These are phyloP conservation scores for Syncephalastrum contaminatum DNA, from an alignment of 371 early-diverging fungal genomes.

Conservation along the genomic window DNA sequence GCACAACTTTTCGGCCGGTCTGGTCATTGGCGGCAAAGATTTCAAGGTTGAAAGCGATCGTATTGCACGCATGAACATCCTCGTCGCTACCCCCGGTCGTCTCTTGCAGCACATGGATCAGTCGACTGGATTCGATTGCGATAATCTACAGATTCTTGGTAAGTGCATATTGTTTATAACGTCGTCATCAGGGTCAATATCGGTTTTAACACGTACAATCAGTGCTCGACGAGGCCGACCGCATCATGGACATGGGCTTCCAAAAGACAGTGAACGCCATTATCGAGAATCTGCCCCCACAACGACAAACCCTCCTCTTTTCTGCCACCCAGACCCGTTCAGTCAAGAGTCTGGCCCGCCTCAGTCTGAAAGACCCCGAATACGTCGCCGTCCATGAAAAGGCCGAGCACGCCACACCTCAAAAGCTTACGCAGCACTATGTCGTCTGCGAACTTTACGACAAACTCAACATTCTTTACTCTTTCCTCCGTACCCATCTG, in stretches of 20 bases:
- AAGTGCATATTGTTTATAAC: slow-evolving; percentile 6
- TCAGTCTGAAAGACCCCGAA: slow-evolving; percentile 88
- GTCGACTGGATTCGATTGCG: slow-evolving; percentile 87
- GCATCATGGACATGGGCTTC: slow-evolving; percentile 95
- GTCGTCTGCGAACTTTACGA: slow-evolving; percentile 76
- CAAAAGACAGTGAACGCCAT: slow-evolving; percentile 94
- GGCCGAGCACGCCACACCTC: slow-evolving; percentile 80
- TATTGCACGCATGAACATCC: slow-evolving; percentile 87
- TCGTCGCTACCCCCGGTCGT: slow-evolving; percentile 98
- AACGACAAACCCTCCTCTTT: slow-evolving; percentile 92
- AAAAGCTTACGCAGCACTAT: slow-evolving; percentile 81
- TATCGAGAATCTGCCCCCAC: slow-evolving; percentile 82
- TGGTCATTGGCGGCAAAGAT: slow-evolving; percentile 97
- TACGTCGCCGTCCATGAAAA: slow-evolving; percentile 94
- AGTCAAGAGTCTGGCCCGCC: slow-evolving; percentile 89
- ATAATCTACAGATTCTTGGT: slow-evolving; percentile 80
- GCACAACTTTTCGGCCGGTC: slow-evolving; percentile 91
- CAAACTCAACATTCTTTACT: slow-evolving; percentile 91
- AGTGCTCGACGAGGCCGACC: slow-evolving; percentile 99
- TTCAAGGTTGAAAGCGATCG: slow-evolving; percentile 88
- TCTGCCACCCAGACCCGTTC: slow-evolving; percentile 97
- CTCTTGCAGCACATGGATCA: slow-evolving; percentile 98
- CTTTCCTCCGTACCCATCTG: slow-evolving; percentile 90
- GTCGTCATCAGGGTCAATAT: no score
- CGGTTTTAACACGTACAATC: background rate